Evolutionary conservation across 2,329 filamentous ascomycete genomes (phyloP).

Genomic region (Aurifilum marmelostoma): DNA sequence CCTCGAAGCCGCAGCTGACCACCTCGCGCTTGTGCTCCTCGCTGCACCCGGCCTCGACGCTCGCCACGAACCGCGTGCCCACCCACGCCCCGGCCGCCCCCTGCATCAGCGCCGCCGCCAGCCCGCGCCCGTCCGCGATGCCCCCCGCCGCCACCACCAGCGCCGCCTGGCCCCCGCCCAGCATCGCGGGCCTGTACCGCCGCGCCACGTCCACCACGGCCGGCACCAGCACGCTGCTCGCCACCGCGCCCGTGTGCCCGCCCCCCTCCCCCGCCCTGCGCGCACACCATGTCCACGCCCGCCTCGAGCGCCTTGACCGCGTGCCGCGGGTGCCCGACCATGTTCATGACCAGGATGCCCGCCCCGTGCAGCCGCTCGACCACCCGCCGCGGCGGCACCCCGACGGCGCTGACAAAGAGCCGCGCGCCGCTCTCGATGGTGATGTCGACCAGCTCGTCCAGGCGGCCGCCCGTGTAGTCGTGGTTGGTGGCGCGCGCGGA

Average conservation of each 20-base stretch:
- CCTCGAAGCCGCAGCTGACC: slow-evolving; percentile 75
- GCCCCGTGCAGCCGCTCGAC: slow-evolving; percentile 78
- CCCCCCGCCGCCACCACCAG: slow-evolving; percentile 90
- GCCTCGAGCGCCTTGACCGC: slow-evolving; percentile 84
- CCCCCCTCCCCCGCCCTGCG: slow-evolving; percentile 93
- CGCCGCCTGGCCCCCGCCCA: slow-evolving; percentile 69
- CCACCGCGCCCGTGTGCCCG: slow-evolving; percentile 87
- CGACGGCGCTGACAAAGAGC: slow-evolving; percentile 86
- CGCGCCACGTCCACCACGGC: slow-evolving; percentile 82
- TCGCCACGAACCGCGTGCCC: slow-evolving; percentile 88
- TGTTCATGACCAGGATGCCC: slow-evolving; percentile 91
- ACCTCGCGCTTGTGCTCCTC: slow-evolving; percentile 83
- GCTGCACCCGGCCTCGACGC: slow-evolving; percentile 78
- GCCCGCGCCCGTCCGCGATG: slow-evolving; percentile 77
- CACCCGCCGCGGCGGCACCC: slow-evolving; percentile 75
- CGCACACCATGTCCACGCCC: slow-evolving; percentile 88
- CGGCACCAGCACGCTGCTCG: slow-evolving; percentile 84
- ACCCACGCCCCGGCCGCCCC: slow-evolving; percentile 92
- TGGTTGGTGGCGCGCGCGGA: slow-evolving; percentile 88
- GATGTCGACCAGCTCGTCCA: slow-evolving; percentile 86
- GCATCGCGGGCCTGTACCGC: slow-evolving; percentile 67
- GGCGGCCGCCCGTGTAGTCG: slow-evolving; percentile 88
- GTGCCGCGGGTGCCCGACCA: slow-evolving; percentile 93
- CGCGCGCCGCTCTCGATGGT: slow-evolving; percentile 81
- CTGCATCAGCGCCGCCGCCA: slow-evolving; percentile 84